These are phyloP conservation scores for Eudorina sp. DNA, from an alignment of 139 green algal genomes.

Conservation along the genomic window DNA sequence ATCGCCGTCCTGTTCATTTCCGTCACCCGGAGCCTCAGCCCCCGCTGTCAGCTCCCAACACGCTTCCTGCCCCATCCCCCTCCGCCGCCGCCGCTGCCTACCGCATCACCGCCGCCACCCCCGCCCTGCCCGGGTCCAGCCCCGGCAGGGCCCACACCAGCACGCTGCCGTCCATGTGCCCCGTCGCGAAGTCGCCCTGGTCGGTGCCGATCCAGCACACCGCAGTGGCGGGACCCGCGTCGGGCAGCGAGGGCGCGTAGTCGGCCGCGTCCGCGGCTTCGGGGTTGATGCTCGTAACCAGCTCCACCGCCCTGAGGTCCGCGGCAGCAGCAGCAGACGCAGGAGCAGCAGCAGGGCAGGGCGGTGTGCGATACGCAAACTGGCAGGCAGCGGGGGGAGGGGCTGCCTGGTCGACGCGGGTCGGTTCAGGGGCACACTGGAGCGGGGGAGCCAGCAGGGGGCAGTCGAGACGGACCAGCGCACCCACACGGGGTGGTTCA, in stretches of 20 bases:
- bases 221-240: slow-evolving; percentile 37
- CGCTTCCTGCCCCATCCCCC: background rate
- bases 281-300: slow-evolving; percentile 38
- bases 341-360: too few species aligned
- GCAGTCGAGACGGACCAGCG: too few species aligned
- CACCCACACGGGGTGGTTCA: too few species aligned
- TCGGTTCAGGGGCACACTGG: too few species aligned
- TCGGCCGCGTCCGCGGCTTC: background rate
- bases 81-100: background rate
- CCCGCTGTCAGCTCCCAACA: background rate
- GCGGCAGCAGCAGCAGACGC: too few species aligned
- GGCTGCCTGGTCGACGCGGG: too few species aligned
- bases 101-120: slow-evolving; percentile 51
- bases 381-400: too few species aligned
- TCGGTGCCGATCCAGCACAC: slow-evolving; percentile 67
- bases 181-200: slow-evolving; percentile 75
- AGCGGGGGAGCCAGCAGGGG: too few species aligned
- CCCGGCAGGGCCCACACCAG: slow-evolving; percentile 68
- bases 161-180: slow-evolving; percentile 75
- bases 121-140: slow-evolving; percentile 30
- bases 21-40: too few species aligned
- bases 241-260: background rate
- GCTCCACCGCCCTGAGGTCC: slow-evolving; percentile 47
- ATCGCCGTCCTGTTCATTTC: too few species aligned
- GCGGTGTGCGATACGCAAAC: too few species aligned